Base-by-base conservation (phyloP, 2,329 filamentous ascomycete genomes). In the Chrysosporium keratinophilum region DNA sequence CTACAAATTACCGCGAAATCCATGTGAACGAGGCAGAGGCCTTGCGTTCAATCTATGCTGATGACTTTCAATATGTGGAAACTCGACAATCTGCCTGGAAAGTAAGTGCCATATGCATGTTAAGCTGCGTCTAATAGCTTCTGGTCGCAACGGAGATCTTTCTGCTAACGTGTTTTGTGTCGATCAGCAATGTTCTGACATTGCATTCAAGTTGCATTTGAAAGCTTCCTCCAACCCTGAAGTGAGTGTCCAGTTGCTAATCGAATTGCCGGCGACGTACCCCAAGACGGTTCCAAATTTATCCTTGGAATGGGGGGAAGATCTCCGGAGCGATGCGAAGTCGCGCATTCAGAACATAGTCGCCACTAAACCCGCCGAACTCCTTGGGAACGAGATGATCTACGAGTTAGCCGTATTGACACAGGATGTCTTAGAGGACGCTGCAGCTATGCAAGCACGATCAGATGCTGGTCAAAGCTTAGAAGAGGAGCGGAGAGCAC, bases 21-120 rank as follows among this genome's bases (percentile, higher is more conserved):
- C 93, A 97, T 71, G 78, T 85, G 63, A 87, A 95, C 66, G 93
- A 97, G 72, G 77, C 95, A 54, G 80, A 93, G 66, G 91, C 83
- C 43, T 76, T 97, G 56, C 79, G 85, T 63, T 87, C 91, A 41
- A 94, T 97, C 48, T 97, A 93, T 65, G 85, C 84, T 60, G 88
- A 95, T 56, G 90, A 96, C 65, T 96, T 88, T 65, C 77, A 85
- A 61, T 82, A 85, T 66, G 80, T 88, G 62, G 80, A 84, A 63
- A 79, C 80, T 49, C 80, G 82, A 56, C 78, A 69, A 43, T 78
- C 81, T 61, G 90, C 89, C 40, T 97, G 91, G 91, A 89, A 94
- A 76, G 86, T 88, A 76, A 64, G 75, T 70, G 45, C 43, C 37
- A n/a, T 35, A 47, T 39, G 39, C 44, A 23, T 20, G 7, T 17